phyloP scores from a whole-genome alignment of 805 yeast genomes.

The Pichia deserticola region DNA sequence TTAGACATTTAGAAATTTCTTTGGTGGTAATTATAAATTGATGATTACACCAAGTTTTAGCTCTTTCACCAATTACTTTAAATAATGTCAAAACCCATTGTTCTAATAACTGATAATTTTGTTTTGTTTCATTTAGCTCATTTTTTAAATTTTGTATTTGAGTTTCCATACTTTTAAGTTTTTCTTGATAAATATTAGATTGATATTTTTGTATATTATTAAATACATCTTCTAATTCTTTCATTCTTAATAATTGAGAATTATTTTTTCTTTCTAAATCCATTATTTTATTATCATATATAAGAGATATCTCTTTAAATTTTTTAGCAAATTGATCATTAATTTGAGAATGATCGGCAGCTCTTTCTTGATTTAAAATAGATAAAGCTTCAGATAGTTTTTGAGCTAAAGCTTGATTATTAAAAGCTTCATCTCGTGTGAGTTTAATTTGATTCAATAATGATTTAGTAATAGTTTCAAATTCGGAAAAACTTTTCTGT shows the following conservation, averaged over 20 bases:
- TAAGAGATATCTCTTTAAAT: background rate
- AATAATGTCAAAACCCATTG: conserved; percentile 6
- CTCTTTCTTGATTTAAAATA: background rate
- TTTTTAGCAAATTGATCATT: background rate
- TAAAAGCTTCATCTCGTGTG: background rate
- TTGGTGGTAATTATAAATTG: conserved; percentile 1
- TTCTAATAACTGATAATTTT: conserved; percentile 1
- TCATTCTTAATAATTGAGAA: background rate
- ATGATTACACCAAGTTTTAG: conserved; percentile 1
- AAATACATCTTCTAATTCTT: conserved; percentile 2
- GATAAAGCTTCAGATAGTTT: background rate
- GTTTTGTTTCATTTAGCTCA: background rate
- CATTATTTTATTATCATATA: background rate
- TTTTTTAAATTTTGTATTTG: background rate
- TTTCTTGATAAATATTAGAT: background rate
- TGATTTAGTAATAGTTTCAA: background rate
- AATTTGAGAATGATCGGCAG: too few relatives aligned
- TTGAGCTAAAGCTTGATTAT: background rate
- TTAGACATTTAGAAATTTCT: background rate
- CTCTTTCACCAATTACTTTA: conserved; percentile 4
- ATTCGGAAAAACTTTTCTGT: background rate
- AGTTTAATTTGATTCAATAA: background rate
- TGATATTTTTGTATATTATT: conserved; percentile 4
- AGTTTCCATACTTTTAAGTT: background rate
- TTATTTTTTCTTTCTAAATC: background rate